A percentile compares a stretch with the other conserved stretches of the same genome.
Conservation (phyloP, 2,329 filamentous ascomycete species). For the Monilinia vaccinii-corymbosi region DNA sequence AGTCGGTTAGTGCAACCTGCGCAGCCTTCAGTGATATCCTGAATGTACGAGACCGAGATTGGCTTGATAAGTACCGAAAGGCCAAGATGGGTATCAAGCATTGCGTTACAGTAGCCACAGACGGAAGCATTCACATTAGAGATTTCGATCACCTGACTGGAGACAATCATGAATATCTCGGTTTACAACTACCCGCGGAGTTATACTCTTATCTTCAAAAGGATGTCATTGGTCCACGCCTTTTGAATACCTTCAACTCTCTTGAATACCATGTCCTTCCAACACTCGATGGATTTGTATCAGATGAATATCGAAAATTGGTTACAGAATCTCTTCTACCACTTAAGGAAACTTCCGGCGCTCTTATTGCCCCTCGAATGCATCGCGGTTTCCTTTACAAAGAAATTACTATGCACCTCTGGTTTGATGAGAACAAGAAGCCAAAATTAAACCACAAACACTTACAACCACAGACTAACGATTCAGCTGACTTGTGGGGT, state of each 20-base stretch:
- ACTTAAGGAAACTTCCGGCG: constrained; percentile 66
- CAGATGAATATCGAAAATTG: constrained; percentile 71
- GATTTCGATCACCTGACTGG: constrained; percentile 65
- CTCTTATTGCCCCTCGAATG: constrained; percentile 68
- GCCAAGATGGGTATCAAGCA: constrained; percentile 80
- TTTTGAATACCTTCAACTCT: constrained; percentile 75
- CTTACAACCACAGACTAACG: constrained; percentile 40
- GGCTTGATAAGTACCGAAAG: constrained; percentile 79
- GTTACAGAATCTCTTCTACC: constrained; percentile 66
- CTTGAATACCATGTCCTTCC: constrained; percentile 69
- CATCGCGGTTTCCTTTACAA: constrained; percentile 78
- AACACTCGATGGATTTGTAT: constrained; percentile 76
- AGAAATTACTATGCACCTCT: constrained; percentile 67
- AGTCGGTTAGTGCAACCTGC: constrained; percentile 64
- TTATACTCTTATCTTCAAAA: constrained; percentile 82
- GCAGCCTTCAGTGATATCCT: constrained; percentile 72
- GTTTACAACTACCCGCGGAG: constrained; percentile 82
- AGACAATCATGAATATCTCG: constrained; percentile 83
- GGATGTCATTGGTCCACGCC: constrained; percentile 68
- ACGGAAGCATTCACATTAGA: constrained; percentile 65
- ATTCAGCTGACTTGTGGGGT: constrained; percentile 55
- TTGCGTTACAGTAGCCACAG: constrained; percentile 59
- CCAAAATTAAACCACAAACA: constrained; percentile 58
- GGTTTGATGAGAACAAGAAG: constrained; percentile 68
- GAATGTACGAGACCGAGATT: constrained; percentile 60